Conservation (phyloP, 148 eudicot species). For the Silene latifolia region DNA sequence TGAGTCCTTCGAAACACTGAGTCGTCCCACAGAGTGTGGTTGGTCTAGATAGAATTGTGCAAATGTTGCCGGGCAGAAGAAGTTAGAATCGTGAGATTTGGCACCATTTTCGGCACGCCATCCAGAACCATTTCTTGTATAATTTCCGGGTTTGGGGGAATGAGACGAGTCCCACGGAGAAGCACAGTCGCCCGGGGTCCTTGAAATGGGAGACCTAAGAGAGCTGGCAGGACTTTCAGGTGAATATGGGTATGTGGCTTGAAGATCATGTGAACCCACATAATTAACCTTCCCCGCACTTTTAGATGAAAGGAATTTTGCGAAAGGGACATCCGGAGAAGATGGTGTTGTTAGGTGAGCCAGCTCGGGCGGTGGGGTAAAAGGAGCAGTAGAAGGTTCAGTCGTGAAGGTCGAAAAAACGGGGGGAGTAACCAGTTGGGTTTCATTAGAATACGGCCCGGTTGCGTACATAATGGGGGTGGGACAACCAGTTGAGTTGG, state of each 20-base stretch:
- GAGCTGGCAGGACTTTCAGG: conserved; percentile 89
- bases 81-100: conserved; percentile 71
- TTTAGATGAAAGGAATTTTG: conserved; percentile 80
- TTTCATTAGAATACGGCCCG: conserved; percentile 92
- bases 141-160: conserved; percentile 29
- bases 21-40: conserved; percentile 82
- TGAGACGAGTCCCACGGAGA: conserved; percentile 50
- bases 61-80: conserved; percentile 96
- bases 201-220: conserved; percentile 66
- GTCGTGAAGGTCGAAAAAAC: conserved; percentile 91
- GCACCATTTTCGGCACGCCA: conserved; percentile 31
- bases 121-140: too few relatives aligned
- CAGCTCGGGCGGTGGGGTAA: conserved; percentile 93
- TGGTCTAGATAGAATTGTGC: conserved; percentile 91
- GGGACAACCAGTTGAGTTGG: conserved; percentile 79
- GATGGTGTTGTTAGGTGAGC: conserved; percentile 95
- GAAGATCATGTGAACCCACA: conserved; percentile 56
- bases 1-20: conserved; percentile 82
- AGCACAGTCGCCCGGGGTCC: conserved; percentile 48
- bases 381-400: conserved; percentile 97
- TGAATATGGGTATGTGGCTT: conserved; percentile 61
- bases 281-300: conserved; percentile 46
- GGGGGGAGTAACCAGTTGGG: conserved; percentile 93
- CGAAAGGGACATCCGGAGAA: conserved; percentile 96
- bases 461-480: conserved; percentile 76